Evolutionary conservation across 805 yeast species (phyloP).

Genomic region (Yarrowia sp.): DNA sequence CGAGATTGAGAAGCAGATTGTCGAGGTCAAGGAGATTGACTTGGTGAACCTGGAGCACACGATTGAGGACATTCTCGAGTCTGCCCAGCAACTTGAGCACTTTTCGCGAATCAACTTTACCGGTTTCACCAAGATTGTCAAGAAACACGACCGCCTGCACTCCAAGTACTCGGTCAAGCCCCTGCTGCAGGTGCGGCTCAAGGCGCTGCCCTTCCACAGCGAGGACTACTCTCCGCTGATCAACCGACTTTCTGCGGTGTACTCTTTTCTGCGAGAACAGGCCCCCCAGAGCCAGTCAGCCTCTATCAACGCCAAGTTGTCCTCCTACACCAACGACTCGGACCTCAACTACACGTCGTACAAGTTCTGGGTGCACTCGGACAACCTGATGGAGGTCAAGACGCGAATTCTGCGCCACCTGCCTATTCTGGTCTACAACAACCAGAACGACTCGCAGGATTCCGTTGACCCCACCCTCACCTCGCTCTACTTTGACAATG

Average conservation of each 20-base stretch:
- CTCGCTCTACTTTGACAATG: constrained; percentile 85
- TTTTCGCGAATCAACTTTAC: constrained; percentile 93
- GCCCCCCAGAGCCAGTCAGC: constrained; percentile 52
- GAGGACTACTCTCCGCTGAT: constrained; percentile 94
- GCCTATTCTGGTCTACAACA: constrained; percentile 84
- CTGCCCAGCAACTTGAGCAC: constrained; percentile 85
- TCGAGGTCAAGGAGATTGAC: constrained; percentile 53
- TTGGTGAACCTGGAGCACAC: constrained; percentile 66
- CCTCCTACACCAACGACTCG: constrained; percentile 49
- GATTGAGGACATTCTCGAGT: constrained; percentile 74
- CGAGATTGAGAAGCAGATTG: constrained; percentile 66
- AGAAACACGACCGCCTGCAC: constrained; percentile 93
- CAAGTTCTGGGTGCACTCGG: constrained; percentile 98
- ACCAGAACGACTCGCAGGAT: constrained; percentile 55
- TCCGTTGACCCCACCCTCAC: constrained; percentile 80
- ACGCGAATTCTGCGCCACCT: constrained; percentile 92
- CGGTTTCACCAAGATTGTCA: constrained; percentile 92
- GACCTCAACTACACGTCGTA: constrained; percentile 59
- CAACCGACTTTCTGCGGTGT: constrained; percentile 76
- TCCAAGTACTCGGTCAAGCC: constrained; percentile 89
- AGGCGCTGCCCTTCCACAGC: constrained; percentile 86
- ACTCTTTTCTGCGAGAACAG: constrained; percentile 81
- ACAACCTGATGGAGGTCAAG: constrained; percentile 94
- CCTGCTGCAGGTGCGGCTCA: constrained; percentile 82
- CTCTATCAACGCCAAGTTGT: constrained; percentile 50